Evolutionary conservation across 257 asterid species (phyloP).

Genomic region (Gentiana dahurica): DNA sequence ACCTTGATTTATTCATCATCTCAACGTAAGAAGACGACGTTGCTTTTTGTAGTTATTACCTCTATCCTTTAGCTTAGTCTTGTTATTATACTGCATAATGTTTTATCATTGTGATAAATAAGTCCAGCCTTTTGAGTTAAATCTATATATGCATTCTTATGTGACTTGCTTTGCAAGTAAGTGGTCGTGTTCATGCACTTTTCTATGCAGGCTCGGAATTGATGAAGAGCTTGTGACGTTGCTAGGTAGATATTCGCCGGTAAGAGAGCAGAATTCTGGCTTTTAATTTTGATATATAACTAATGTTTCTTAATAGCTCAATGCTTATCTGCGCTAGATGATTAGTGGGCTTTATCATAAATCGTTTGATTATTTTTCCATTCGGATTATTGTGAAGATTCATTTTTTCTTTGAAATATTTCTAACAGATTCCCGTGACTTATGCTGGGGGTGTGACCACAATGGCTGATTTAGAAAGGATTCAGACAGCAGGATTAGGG

Average conservation of each 20-base stretch:
- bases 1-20: too few species aligned
- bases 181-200: not conserved
- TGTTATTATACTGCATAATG: too few species aligned
- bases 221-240: slow-evolving; percentile 91
- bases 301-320: too few species aligned
- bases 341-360: not conserved
- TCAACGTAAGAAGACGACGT: too few species aligned
- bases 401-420: slow-evolving; percentile 1
- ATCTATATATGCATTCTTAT: too few species aligned
- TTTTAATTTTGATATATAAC: too few species aligned
- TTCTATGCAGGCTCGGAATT: slow-evolving; percentile 65
- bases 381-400: too few species aligned
- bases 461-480: slow-evolving; percentile 76
- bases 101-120: too few species aligned
- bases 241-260: slow-evolving; percentile 73
- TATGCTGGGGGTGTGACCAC: slow-evolving; percentile 90
- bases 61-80: too few species aligned
- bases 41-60: too few species aligned
- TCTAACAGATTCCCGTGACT: slow-evolving; percentile 75
- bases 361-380: not conserved
- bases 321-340: too few species aligned
- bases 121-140: too few species aligned
- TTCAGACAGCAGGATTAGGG: slow-evolving; percentile 65
- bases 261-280: slow-evolving; percentile 18
- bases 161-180: not conserved